Base-by-base conservation (phyloP, 2,329 filamentous ascomycete genomes). In the Trichoderma atroviride region DNA sequence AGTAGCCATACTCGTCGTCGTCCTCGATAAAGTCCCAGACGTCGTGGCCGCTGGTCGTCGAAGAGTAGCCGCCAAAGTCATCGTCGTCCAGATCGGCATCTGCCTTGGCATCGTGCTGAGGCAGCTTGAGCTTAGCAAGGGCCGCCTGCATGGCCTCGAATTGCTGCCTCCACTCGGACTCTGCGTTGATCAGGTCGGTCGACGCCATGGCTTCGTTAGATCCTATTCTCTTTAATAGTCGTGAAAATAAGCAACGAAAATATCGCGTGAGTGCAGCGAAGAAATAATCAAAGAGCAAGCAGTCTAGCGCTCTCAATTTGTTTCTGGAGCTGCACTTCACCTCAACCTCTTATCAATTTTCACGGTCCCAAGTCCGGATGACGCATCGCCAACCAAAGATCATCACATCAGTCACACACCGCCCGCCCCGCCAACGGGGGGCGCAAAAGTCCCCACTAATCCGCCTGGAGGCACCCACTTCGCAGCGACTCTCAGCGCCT, bases 1-100 rank as follows among this genome's bases (percentile, higher is more conserved):
- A 82, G 9, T 87, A 84, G 68, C 90, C 90, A 40, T 37, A 53
- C 3, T 89, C 88, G 29, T 91, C 90, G 60, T 86, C 86, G 62
- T 94, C 91, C 70, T 90, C 93, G 76, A 97, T 93, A 70, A 96
- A 89, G 78, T 97, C 94, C 95, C 95, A 97, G 11, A 97, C 90
- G 80, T 97, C 94, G 70, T 95, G 92, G 5, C 88, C 87, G 22
- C 87, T 88, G 55, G 87, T 88, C 5, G 87, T 87, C 2, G 85
- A 87, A 1, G 83, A 85, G 72, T 84, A 84, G 14, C 81, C 82
- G 33, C 84, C 83, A 35, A 87, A 83, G 40, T 92, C 90, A 10
- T 93, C 88, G 71, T 92, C 89, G 55, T 90, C 80, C 66, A 89
- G 85, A 14, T 86, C 82, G 22, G 82, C 81, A 50, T 81, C 76